A percentile compares a stretch with the other conserved stretches of the same genome.
Conservation (phyloP, 1,284 basidiomycete genomes). For the Flammula alnicola region DNA sequence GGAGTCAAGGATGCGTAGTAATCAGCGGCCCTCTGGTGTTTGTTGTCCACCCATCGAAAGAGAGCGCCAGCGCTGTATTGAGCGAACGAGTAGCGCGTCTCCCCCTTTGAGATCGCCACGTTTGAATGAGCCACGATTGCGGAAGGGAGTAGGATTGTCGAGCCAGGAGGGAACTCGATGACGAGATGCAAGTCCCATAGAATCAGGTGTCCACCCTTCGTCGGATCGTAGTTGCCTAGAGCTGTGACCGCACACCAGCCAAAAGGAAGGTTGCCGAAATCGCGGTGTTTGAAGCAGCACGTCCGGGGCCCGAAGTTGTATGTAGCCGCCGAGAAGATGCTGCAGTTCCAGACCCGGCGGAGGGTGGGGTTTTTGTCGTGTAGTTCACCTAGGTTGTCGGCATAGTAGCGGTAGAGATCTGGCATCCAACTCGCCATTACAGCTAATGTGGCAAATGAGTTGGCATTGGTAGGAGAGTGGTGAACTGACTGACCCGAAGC, state of each 20-base stretch:
- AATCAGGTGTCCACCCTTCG: background rate
- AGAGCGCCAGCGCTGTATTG: conserved; percentile 10
- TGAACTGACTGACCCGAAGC: no score
- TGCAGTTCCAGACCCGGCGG: no score
- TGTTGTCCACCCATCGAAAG: conserved; percentile 8
- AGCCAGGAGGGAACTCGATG: conserved; percentile 10
- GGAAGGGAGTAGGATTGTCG: conserved; percentile 9
- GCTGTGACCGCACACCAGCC: background rate
- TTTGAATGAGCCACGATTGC: conserved; percentile 7
- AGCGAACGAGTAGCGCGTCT: background rate
- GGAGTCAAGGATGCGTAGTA: no score
- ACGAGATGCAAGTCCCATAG: conserved; percentile 10
- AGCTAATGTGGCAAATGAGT: no score
- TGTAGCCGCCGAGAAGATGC: no score
- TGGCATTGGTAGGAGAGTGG: no score
- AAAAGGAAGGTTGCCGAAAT: background rate
- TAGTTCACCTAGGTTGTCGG: no score
- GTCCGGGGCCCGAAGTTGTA: no score
- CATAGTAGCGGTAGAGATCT: no score
- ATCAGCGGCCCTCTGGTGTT: background rate
- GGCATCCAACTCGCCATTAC: no score
- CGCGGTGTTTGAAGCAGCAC: background rate
- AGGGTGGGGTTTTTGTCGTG: no score
- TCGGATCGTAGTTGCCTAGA: background rate
- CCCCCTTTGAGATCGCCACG: background rate